A percentile compares a stretch with the other conserved stretches of the same genome.
These are phyloP conservation scores for Trichoderma sp. DNA, from an alignment of 2,329 filamentous ascomycete species.

Conservation along the genomic window DNA sequence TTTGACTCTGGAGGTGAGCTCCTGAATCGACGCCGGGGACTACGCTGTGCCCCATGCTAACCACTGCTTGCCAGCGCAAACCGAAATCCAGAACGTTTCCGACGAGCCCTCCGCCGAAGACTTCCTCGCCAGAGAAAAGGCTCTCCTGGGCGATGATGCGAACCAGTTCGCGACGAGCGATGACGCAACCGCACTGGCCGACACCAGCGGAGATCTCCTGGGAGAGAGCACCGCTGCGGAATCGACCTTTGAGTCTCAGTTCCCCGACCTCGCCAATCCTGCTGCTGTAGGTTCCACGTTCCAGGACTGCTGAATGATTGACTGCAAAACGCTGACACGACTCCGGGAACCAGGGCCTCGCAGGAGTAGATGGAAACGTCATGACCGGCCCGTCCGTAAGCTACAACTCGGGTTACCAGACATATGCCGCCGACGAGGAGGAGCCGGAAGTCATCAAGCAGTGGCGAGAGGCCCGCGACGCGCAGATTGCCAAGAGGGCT, in stretches of 20 bases:
- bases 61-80: conserved; percentile 59
- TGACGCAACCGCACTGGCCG: conserved; percentile 67
- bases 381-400: conserved; percentile 74
- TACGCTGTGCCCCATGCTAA: conserved; percentile 19
- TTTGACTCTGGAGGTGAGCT: conserved; percentile 66
- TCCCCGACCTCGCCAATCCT: conserved; percentile 70
- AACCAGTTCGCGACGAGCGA: conserved; percentile 81
- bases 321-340: conserved; percentile 17
- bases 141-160: conserved; percentile 87
- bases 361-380: conserved; percentile 36
- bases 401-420: conserved; percentile 64
- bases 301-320: no score
- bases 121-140: conserved; percentile 90
- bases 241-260: conserved; percentile 78
- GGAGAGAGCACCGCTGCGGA: conserved; percentile 62
- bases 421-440: conserved; percentile 67
- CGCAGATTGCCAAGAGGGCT: conserved; percentile 78
- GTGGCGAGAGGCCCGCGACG: conserved; percentile 90
- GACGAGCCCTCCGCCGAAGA: conserved; percentile 69
- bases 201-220: conserved; percentile 70
- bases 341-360: conserved; percentile 6
- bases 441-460: conserved; percentile 87
- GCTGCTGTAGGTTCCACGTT: conserved; percentile 39
- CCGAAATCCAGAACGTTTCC: conserved; percentile 61
- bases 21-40: conserved; percentile 6